A percentile compares a stretch with the other conserved stretches of the same genome.
These are phyloP conservation scores for Schizosaccharomyces osmophilus DNA, from an alignment of 805 yeast genomes.

Conservation along the genomic window DNA sequence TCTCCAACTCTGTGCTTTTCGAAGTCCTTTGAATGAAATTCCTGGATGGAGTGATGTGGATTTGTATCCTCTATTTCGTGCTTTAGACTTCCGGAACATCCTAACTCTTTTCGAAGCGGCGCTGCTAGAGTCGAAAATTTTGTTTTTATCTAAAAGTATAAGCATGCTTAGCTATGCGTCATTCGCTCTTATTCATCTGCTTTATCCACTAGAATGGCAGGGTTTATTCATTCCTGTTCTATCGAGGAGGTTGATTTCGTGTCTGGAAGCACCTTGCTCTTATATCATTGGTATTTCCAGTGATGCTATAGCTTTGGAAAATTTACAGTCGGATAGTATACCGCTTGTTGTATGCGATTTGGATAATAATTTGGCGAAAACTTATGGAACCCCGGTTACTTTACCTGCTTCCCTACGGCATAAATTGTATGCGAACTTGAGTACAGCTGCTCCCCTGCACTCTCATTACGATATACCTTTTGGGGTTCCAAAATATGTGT, in stretches of 20 bases:
- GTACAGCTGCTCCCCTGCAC: constrained; percentile 6
- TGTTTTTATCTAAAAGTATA: constrained; percentile 6
- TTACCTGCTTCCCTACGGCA: constrained; percentile 6
- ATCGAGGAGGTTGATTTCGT: constrained; percentile 6
- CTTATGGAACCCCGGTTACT: constrained; percentile 3
- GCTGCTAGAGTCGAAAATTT: constrained; percentile 6
- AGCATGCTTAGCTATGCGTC: constrained; percentile 6
- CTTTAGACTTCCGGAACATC: constrained; percentile 4
- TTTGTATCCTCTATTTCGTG: constrained; percentile 7
- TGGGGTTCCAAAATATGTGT: constrained; percentile 6
- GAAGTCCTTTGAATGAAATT: constrained; percentile 5
- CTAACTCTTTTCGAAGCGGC: constrained; percentile 8
- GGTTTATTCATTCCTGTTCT: constrained; percentile 8
- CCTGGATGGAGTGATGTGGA: constrained; percentile 7
- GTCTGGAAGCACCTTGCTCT: constrained; percentile 9
- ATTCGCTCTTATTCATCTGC: constrained; percentile 5
- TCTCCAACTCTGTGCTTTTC: constrained; percentile 5
- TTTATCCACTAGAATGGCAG: constrained; percentile 8
- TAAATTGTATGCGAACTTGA: constrained; percentile 4
- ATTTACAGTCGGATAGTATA: constrained; percentile 4
- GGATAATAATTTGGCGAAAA: constrained; percentile 4
- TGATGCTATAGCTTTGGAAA: neutral
- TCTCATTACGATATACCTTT: constrained; percentile 2
- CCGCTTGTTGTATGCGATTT: constrained; percentile 7
- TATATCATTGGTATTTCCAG: constrained; percentile 8